Conservation (phyloP, 164 flowering plant species). For the Pachysandra terminalis region DNA sequence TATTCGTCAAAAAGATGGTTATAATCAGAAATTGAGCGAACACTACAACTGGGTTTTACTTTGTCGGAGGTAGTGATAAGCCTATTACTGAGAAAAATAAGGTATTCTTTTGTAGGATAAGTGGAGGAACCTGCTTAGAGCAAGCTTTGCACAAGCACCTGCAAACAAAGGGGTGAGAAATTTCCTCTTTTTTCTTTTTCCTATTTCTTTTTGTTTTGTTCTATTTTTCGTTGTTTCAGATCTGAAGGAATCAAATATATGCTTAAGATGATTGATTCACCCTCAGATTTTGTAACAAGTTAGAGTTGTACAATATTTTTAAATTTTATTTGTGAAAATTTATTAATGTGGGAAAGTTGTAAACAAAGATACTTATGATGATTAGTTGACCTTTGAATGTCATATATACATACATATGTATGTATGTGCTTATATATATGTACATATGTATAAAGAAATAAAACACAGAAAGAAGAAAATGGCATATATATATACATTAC, state of each 20-base stretch:
- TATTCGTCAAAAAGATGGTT: not conserved
- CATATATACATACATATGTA: no score
- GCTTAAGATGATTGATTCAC: not conserved
- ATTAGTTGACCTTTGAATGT: no score
- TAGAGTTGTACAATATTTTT: no score
- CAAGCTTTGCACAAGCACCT: constrained; percentile 67
- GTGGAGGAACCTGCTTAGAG: constrained; percentile 96
- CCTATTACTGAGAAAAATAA: not conserved
- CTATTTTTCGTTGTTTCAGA: not conserved
- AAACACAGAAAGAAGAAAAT: no score
- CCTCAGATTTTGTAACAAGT: not conserved
- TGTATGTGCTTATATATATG: no score
- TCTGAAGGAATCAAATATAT: not conserved
- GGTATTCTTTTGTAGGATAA: constrained; percentile 61
- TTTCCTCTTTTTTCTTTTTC: not conserved
- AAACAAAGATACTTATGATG: no score
- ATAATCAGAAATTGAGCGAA: not conserved
- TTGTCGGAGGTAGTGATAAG: not conserved
- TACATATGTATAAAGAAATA: no score
- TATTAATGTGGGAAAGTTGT: no score
- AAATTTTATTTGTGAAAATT: no score
- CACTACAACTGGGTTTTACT: not conserved
- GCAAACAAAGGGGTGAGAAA: constrained; percentile 57
- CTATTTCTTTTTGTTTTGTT: not conserved
- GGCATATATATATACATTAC: no score